Percentiles rank a stretch among this genome's conserved stretches.
Conservation (phyloP, 2,329 filamentous ascomycete species). For the Monilinia polystroma region DNA sequence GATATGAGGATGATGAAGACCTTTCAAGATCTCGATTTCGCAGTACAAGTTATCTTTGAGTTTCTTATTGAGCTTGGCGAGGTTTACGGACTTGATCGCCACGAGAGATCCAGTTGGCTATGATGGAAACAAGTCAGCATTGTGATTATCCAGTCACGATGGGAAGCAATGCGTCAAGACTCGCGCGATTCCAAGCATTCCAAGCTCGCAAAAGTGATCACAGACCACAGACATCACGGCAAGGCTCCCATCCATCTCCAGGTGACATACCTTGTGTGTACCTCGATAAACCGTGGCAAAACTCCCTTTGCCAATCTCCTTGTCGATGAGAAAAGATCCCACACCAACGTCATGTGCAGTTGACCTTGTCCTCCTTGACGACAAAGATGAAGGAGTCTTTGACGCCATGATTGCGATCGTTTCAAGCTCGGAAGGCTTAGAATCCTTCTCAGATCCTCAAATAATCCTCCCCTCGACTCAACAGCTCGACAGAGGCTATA, state of each 20-base stretch:
- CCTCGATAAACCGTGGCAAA: constrained; percentile 95
- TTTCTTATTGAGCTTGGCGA: constrained; percentile 89
- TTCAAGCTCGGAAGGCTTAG: constrained; percentile 25
- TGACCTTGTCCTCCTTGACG: constrained; percentile 43
- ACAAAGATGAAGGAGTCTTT: constrained; percentile 44
- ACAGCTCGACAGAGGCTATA: constrained; percentile 42
- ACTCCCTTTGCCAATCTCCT: constrained; percentile 94
- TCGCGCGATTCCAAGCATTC: background rate
- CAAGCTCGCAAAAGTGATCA: background rate
- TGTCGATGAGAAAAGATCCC: constrained; percentile 71
- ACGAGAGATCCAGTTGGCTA: constrained; percentile 79
- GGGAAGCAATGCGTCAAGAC: no score
- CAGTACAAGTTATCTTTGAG: constrained; percentile 93
- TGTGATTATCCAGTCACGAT: constrained; percentile 23
- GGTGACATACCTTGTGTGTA: constrained; percentile 70
- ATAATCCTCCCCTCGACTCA: constrained; percentile 32
- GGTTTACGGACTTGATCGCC: constrained; percentile 94
- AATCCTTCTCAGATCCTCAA: constrained; percentile 26
- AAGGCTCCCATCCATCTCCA: constrained; percentile 7
- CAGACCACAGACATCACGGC: background rate
- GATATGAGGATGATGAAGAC: constrained; percentile 91
- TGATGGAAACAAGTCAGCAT: constrained; percentile 31
- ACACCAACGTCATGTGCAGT: constrained; percentile 54
- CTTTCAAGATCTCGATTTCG: constrained; percentile 94
- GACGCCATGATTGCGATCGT: constrained; percentile 42